Evolutionary conservation across 352 stramenopile genomes (phyloP), one percentile per base, ranked within the genome.

Genomic region (Phytophthora europaea): DNA sequence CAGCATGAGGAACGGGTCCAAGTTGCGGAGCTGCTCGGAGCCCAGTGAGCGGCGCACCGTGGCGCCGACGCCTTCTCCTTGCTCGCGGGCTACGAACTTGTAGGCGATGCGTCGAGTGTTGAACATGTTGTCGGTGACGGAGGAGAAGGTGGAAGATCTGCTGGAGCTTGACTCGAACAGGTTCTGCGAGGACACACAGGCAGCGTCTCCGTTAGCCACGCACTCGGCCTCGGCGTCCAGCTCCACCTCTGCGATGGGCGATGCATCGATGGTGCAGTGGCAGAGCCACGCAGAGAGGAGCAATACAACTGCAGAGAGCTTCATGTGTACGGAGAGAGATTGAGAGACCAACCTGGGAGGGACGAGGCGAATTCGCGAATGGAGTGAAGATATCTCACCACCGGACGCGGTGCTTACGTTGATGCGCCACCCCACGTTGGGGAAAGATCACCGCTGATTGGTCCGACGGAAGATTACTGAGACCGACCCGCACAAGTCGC

Each of bases 1-100:
- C 22, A 91, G 65, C 83, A 89, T 84, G 9, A 90, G 76, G 65
- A 91, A 91, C 26, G 81, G 83, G 65, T 89, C 83, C 1, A 88
- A 61, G 48, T 74, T 80, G 58, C 68, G 71, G 9, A 92, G 75
- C 50, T 94, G 66, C 16, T 78, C 60, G 0, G 75, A 88, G 52
- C 84, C 84, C 31, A 92, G 47, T 0, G 84, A 91, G 47, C 83
- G 83, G 47, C 84, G 75, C 43, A 94, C 83, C 2, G 71, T 80
- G 10, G 87, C 84, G 18, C 84, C 84, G 22, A 76, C 84, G n/a
- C 80, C 83, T 63, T 94, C 84, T 26, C 62, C 31, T 57, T 90
- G 83, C 57, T 92, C 81, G 2, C 71, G 65, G 7, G 84, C 80
- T 52, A 91, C 61, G 51, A 93, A 93, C 58, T 87, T 84, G 68